A percentile compares a stretch with the other conserved stretches of the same genome.
phyloP scores from a whole-genome alignment of 2,329 filamentous ascomycete genomes.

The Aspergillus pseudoglaucus region DNA sequence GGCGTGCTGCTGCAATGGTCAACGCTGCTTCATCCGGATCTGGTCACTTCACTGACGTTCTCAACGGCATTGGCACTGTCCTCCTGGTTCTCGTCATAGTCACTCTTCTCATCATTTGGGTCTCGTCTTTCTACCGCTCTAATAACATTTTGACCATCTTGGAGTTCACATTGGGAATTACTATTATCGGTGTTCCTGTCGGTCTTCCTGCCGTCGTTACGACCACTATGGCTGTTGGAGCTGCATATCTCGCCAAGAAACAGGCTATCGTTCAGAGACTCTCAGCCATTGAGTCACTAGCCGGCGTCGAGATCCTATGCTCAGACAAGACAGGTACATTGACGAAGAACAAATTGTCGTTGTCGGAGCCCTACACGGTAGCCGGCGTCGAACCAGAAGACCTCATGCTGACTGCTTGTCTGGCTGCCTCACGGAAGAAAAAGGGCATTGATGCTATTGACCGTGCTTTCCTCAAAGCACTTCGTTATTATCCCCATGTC shows the following conservation, averaged over 20 bases:
- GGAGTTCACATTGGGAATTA: slow-evolving; percentile 79
- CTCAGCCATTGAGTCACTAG: slow-evolving; percentile 83
- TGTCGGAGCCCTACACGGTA: slow-evolving; percentile 78
- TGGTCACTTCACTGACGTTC: slow-evolving; percentile 86
- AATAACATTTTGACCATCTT: slow-evolving; percentile 74
- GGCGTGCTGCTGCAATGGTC: slow-evolving; percentile 79
- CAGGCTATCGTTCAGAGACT: slow-evolving; percentile 91
- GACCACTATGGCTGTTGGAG: slow-evolving; percentile 91
- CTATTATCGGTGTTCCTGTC: slow-evolving; percentile 86
- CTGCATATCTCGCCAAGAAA: slow-evolving; percentile 85
- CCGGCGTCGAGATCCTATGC: slow-evolving; percentile 88
- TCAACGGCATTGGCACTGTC: slow-evolving; percentile 78
- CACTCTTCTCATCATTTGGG: slow-evolving; percentile 76
- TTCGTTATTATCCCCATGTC: slow-evolving; percentile 74
- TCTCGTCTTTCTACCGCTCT: slow-evolving; percentile 81
- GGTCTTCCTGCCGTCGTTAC: slow-evolving; percentile 90
- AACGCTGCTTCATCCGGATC: slow-evolving; percentile 65
- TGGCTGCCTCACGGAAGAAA: slow-evolving; percentile 88
- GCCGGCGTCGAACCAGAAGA: slow-evolving; percentile 77
- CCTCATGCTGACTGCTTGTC: slow-evolving; percentile 84
- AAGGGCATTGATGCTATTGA: slow-evolving; percentile 94
- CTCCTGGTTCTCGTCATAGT: slow-evolving; percentile 74
- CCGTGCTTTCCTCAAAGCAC: slow-evolving; percentile 85
- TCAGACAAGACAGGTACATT: slow-evolving; percentile 91
- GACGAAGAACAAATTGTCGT: slow-evolving; percentile 89